Conservation (phyloP, 108 stramenopile species). For the Fragilaria radians region DNA sequence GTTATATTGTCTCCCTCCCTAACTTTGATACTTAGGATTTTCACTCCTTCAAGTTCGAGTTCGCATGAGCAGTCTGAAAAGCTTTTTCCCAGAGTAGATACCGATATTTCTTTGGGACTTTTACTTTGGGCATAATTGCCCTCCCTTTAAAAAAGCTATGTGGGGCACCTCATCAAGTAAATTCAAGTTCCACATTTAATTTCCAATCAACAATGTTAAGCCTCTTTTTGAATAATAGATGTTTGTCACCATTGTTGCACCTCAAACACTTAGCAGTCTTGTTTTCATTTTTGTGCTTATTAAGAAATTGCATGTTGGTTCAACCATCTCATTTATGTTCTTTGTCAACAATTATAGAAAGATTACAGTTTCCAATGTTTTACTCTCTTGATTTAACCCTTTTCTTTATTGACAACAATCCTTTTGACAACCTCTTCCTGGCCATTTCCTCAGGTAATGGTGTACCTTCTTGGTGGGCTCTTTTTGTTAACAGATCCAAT, state of each 20-base stretch:
- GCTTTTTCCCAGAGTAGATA: constrained; percentile 7
- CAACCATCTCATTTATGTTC: background rate
- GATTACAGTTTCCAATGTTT: background rate
- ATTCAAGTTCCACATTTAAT: constrained; percentile 17
- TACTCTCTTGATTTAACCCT: background rate
- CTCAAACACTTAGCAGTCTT: constrained; percentile 5
- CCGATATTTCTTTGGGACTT: background rate
- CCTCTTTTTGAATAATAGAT: constrained; percentile 3
- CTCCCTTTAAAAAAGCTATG: constrained; percentile 11
- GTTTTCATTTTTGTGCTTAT: constrained; percentile 4
- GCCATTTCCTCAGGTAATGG: background rate
- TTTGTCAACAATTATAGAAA: background rate
- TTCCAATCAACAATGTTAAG: constrained; percentile 12
- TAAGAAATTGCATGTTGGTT: constrained; percentile 7
- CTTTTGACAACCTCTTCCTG: constrained; percentile 3
- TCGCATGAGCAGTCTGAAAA: background rate
- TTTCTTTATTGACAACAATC: background rate
- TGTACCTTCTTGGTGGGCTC: background rate
- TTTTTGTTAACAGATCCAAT: background rate
- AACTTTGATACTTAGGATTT: too few relatives aligned
- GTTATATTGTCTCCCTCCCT: too few relatives aligned
- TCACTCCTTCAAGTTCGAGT: constrained; percentile 7
- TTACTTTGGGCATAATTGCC: background rate
- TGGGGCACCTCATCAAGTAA: constrained; percentile 10
- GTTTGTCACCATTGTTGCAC: constrained; percentile 17